Percentiles rank a stretch among this genome's conserved stretches.
These are phyloP conservation scores for Trichosporon coremiiforme DNA, from an alignment of 1,284 basidiomycete genomes.

Conservation along the genomic window DNA sequence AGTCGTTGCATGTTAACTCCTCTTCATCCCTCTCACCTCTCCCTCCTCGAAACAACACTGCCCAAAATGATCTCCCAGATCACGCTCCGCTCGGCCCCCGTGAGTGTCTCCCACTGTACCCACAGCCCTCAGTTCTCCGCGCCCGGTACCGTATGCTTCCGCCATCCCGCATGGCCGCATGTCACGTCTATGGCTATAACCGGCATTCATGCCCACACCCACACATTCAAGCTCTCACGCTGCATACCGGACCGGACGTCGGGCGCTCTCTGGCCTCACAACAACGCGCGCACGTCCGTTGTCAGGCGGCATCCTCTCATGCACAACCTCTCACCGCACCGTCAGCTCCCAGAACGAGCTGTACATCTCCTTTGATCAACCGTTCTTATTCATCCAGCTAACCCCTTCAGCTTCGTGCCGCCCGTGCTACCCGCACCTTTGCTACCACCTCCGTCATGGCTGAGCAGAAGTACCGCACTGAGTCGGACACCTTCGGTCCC, in stretches of 20 bases:
- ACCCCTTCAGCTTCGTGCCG: slow-evolving; percentile 31
- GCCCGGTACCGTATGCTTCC: slow-evolving; percentile 15
- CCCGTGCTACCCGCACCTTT: slow-evolving; percentile 35
- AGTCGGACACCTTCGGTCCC: slow-evolving; percentile 57
- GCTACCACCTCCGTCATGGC: slow-evolving; percentile 45
- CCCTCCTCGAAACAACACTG: not conserved
- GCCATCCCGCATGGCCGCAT: slow-evolving; percentile 7
- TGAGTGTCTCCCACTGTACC: slow-evolving; percentile 1
- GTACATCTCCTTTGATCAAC: not conserved
- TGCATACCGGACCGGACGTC: not conserved
- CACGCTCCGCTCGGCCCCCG: slow-evolving; percentile 17
- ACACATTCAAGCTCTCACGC: not conserved
- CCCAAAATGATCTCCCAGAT: slow-evolving; percentile 19
- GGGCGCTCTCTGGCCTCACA: not conserved
- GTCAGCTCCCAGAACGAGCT: not conserved
- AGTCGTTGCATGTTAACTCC: slow-evolving; percentile 14
- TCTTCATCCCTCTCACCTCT: slow-evolving; percentile 1
- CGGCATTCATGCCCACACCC: not conserved
- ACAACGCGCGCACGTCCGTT: not conserved
- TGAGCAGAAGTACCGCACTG: slow-evolving; percentile 52
- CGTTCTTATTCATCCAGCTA: not conserved
- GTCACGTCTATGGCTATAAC: slow-evolving; percentile 17
- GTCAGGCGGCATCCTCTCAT: not conserved
- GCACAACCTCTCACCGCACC: not conserved
- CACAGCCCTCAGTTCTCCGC: not conserved